phyloP scores from a whole-genome alignment of 805 yeast species.

The Martiniozyma abietophila region DNA sequence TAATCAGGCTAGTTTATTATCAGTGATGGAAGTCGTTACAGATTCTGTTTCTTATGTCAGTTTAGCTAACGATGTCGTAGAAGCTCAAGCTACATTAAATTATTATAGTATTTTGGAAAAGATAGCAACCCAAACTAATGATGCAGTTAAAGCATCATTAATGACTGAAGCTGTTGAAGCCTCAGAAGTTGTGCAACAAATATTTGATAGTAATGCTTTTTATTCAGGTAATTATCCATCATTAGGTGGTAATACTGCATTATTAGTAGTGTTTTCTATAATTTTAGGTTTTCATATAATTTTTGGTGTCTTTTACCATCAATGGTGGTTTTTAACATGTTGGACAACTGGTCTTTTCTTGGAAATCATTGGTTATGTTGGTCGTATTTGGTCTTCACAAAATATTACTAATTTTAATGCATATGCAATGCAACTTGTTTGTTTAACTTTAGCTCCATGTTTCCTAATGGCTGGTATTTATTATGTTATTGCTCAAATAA shows the following conservation, averaged over 20 bases:
- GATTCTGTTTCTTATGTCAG: constrained; percentile 2
- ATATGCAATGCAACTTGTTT: constrained; percentile 55
- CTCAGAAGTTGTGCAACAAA: constrained; percentile 13
- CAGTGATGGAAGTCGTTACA: constrained; percentile 5
- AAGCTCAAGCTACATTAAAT: constrained; percentile 17
- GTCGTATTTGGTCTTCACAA: constrained; percentile 40
- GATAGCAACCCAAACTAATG: constrained; percentile 21
- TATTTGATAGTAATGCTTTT: constrained; percentile 13
- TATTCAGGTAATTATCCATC: constrained; percentile 41
- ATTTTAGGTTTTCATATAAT: constrained; percentile 33
- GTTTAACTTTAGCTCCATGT: constrained; percentile 73
- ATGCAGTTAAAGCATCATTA: constrained; percentile 8
- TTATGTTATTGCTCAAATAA: constrained; percentile 56
- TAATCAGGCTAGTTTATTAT: constrained; percentile 1
- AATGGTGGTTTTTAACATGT: constrained; percentile 58
- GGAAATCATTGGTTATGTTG: constrained; percentile 63
- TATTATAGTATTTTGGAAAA: constrained; percentile 18
- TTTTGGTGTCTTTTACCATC: constrained; percentile 37
- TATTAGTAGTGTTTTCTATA: constrained; percentile 45
- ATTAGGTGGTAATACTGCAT: constrained; percentile 47
- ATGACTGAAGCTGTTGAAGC: constrained; percentile 19
- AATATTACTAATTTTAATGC: constrained; percentile 27
- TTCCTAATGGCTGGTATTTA: constrained; percentile 81
- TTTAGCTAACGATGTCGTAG: constrained; percentile 8
- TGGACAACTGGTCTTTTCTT: constrained; percentile 46